Evolutionary conservation across 2,329 filamentous ascomycete genomes (phyloP), one percentile per base, ranked within the genome.

Genomic region (Metarhizium guizhouense): DNA sequence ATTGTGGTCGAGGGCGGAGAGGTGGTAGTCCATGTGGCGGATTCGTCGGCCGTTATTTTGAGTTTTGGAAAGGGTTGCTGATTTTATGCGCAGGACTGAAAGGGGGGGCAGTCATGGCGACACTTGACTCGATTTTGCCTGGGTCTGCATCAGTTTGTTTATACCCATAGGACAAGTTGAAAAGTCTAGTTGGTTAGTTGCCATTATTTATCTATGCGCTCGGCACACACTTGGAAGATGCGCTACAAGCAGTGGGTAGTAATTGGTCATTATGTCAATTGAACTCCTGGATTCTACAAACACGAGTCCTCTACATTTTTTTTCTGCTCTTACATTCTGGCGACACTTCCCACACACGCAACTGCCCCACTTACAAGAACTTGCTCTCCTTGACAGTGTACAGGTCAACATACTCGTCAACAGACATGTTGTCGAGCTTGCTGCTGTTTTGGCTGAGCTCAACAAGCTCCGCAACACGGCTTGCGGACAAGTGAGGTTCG

Each of bases 321-420:
- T 48, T 11, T 8, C 20, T 11, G 7, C 20, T 30, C 45, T 30
- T 48, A 20, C 18, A 47, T 48, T 16, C 25, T 25, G 25, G 11
- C 13, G 6, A 11, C 25, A 30, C 25, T 11, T 40, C 7, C 10
- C 4, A 40, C 42, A 20, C 6, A 20, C 42, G 6, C 42, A 20
- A 34, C 25, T 4, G 3, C 4, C 25, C 48, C 14, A 57, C 56
- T 62, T 65, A 67, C 58, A 70, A 57, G 61, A 85, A 85, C 68
- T 83, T 78, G 74, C 82, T 85, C 62, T 84, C 76, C 74, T 84
- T 78, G 63, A 79, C 77, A 55, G 76, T 75, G 66, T 85, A 96
- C 71, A 95, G 72, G 71, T 97, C 91, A 62, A 99, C 88, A 69
- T 96, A 97, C 76, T 94, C 84, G 73, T 99, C 93, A 38, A 97